These are phyloP conservation scores for Casaregolazyma lundiana DNA, from an alignment of 1,139 yeast species.

Conservation along the genomic window DNA sequence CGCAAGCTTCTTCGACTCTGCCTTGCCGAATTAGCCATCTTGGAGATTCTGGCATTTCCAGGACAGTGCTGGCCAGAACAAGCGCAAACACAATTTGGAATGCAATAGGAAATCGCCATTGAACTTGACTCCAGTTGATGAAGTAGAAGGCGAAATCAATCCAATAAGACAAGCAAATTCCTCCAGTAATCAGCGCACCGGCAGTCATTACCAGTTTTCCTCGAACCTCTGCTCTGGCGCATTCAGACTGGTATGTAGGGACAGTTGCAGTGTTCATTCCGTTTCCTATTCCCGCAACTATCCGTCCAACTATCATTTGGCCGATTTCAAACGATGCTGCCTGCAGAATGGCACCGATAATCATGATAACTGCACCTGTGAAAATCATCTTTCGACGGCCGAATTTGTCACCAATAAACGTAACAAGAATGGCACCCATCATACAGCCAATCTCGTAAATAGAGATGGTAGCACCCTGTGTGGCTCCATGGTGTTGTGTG, in stretches of 20 bases:
- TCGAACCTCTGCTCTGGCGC: slow-evolving; percentile 41
- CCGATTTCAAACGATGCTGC: slow-evolving; percentile 53
- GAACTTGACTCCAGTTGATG: slow-evolving; percentile 32
- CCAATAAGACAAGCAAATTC: slow-evolving; percentile 78
- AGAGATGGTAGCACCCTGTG: slow-evolving; percentile 34
- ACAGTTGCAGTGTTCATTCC: slow-evolving; percentile 58
- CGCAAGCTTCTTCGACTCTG: slow-evolving; percentile 45
- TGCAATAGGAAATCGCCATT: slow-evolving; percentile 32
- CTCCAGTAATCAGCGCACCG: slow-evolving; percentile 30
- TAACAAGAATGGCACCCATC: slow-evolving; percentile 59
- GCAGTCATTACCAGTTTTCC: slow-evolving; percentile 60
- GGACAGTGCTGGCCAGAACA: slow-evolving; percentile 12
- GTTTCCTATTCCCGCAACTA: slow-evolving; percentile 53
- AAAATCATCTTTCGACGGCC: slow-evolving; percentile 67
- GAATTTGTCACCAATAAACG: slow-evolving; percentile 54
- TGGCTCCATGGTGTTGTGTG: slow-evolving; percentile 10
- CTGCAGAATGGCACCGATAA: slow-evolving; percentile 60
- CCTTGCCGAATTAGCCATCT: slow-evolving; percentile 45
- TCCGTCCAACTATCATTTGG: slow-evolving; percentile 61
- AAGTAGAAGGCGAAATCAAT: slow-evolving; percentile 68
- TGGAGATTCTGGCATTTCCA: slow-evolving; percentile 45
- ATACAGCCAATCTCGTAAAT: slow-evolving; percentile 75
- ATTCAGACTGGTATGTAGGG: slow-evolving; percentile 54
- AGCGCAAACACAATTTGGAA: slow-evolving; percentile 31
- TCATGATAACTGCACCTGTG: slow-evolving; percentile 52